Conservation (phyloP, 1,284 basidiomycete species). For the Pascua guehoae region DNA sequence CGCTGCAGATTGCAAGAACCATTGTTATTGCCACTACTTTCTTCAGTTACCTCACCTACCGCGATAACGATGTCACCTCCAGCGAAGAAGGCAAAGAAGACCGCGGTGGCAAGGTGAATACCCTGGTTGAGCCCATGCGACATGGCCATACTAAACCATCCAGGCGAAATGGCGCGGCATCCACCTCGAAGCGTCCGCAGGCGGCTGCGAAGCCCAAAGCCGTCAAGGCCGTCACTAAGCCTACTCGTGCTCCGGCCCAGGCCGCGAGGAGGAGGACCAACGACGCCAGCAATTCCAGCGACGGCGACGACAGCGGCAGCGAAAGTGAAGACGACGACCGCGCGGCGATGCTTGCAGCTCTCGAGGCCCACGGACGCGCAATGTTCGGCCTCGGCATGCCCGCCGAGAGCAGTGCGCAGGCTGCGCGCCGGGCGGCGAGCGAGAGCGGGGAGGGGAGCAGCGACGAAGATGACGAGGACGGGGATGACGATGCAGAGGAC, state of each 20-base stretch:
- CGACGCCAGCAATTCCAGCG: not conserved
- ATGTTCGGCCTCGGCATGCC: slow-evolving; percentile 37
- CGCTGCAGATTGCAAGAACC: too few relatives aligned
- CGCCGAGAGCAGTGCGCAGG: slow-evolving; percentile 29
- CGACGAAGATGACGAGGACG: slow-evolving; percentile 18
- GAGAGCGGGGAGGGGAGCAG: slow-evolving; percentile 6
- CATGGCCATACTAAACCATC: too few relatives aligned
- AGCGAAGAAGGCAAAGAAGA: too few relatives aligned
- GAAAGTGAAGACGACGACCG: slow-evolving; percentile 23
- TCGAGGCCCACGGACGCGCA: slow-evolving; percentile 44
- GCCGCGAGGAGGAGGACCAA: not conserved
- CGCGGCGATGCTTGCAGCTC: slow-evolving; percentile 42
- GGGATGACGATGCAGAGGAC: slow-evolving; percentile 24
- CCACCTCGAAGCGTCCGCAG: too few relatives aligned
- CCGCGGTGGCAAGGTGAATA: too few relatives aligned
- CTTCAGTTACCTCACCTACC: too few relatives aligned
- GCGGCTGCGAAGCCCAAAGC: too few relatives aligned
- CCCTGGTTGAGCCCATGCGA: too few relatives aligned
- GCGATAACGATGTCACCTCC: too few relatives aligned
- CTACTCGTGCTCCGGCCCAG: not conserved
- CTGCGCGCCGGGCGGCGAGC: not conserved
- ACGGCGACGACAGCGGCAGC: slow-evolving; percentile 7
- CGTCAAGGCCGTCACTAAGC: not conserved
- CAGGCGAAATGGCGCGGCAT: too few relatives aligned
- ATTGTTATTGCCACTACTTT: too few relatives aligned